Evolutionary conservation across 345 rosid genomes (phyloP), one percentile per base, ranked within the genome.

Genomic region (Microthlaspi erraticum): DNA sequence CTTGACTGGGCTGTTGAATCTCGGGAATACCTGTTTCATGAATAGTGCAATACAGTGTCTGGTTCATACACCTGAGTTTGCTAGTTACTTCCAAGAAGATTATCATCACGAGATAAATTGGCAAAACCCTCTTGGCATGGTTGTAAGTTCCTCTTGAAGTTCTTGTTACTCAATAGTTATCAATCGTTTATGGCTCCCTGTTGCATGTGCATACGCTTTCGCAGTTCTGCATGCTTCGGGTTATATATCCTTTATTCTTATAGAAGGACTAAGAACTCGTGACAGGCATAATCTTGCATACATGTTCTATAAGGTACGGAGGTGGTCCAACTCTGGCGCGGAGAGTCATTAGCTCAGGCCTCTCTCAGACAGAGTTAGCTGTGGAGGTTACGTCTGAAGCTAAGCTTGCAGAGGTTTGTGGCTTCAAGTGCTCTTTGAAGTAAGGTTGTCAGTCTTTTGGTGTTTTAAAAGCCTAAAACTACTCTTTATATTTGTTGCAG

Each of bases 41-140:
- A 94, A 94, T 77, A 94, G 99, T 81, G 99, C 99, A 61, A 88
- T 94, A 78, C 99, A 94, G 77, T 92, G 99, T 81, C 93, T 94
- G 69, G 98, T 94, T 77, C 99, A 94, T 74, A 92, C 99, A 48
- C 97, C 98, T 13, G 98, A 94, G 75, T 92, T 94, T 76, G 98
- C 97, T 51, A 87, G 85, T 70, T 94, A 92, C 73, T 94, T 94
- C 57, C 96, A 84, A 63, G 93, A 94, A 75, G 96, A 94, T 81
- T 94, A 92, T 84, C 89, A 76, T 74, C 90, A 83, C 69, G 99
- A 94, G 82, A 89, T 94, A 79, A 94, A 94, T 76, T 81, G 87
- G 97, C 96, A 92, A 69, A 94, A 94, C 66, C 98, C 99, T 38
- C 85, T 94, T 72, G 99, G 99, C 75, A 92, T 88, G 96, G 99